These are phyloP conservation scores for Trichoderma orchidacearum DNA, from an alignment of 495 filamentous ascomycete species.

Conservation along the genomic window DNA sequence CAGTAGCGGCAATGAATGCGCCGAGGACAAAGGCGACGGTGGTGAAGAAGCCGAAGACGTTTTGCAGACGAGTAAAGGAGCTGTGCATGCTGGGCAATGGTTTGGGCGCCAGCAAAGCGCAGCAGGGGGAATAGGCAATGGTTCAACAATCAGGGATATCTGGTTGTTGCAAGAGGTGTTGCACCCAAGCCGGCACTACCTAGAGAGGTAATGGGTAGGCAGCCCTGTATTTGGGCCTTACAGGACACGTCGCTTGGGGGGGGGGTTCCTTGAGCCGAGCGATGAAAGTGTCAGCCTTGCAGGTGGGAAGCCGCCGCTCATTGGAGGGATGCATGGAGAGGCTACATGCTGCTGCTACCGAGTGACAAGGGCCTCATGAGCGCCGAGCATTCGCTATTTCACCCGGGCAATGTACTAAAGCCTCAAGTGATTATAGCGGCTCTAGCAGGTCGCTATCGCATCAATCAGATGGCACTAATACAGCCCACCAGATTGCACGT, in stretches of 20 bases:
- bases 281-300: not conserved
- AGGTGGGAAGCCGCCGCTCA: not conserved
- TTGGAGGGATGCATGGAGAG: not conserved
- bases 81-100: conserved; percentile 63
- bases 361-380: too few relatives aligned
- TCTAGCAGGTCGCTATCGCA: too few relatives aligned
- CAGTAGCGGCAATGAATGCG: conserved; percentile 62
- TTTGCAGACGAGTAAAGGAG: conserved; percentile 67
- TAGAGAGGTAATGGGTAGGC: too few relatives aligned
- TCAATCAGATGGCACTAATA: too few relatives aligned
- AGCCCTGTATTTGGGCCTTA: not conserved
- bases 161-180: not conserved
- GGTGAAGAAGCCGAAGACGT: conserved; percentile 96
- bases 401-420: too few relatives aligned
- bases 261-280: too few relatives aligned
- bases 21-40: conserved; percentile 78
- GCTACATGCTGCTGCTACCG: too few relatives aligned
- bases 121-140: not conserved
- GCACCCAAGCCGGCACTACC: too few relatives aligned
- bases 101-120: not conserved
- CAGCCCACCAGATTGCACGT: too few relatives aligned
- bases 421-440: too few relatives aligned
- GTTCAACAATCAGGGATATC: not conserved
- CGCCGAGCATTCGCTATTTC: too few relatives aligned
- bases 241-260: not conserved